Evolutionary conservation across 176 grass and related monocot species (phyloP), one percentile per base, ranked within the genome.

Genomic region (Bolboschoenus planiculmis): DNA sequence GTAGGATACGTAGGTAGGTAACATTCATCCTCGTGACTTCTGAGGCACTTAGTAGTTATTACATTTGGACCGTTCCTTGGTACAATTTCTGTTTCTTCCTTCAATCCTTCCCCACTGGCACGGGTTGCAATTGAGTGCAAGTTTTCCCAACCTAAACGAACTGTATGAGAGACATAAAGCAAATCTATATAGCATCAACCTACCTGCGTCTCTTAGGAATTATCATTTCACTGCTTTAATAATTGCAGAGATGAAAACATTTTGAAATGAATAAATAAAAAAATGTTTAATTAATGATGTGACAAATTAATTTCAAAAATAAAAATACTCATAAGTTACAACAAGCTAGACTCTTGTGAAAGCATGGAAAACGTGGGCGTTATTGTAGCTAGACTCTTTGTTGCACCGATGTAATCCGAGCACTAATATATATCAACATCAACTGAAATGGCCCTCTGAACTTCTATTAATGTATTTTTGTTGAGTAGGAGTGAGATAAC

Each of bases 401-500:
- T n/a, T 75, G n/a, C 18, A 48, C 3, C 13, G 4, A 75, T n/a
- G 10, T 10, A 16, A 64, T 64, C 3, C 11, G 4, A 34, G 30
- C 3, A 8, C 3, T 23, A 0, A 48, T 26, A 51, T 53, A n/a
- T n/a, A n/a, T n/a, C 75, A 78, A 68, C 56, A 48, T 53, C 47
- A 85, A 30, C 33, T 88, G 79, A 87, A 87, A 88, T 87, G 56
- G 84, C 70, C 76, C 71, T 57, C 51, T 53, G 81, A 91, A 75
- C 86, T 61, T 68, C 44, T 75, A 5, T 23, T 40, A 75, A 57
- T 8, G 23, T 9, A 58, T 61, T 2, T 36, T 76, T 63, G 56
- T 78, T 60, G 72, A 87, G 75, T 88, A 88, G 44, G 85, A 85
- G 88, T 92, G 83, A 90, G 30, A 80, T 10, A 88, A 79, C 57